Conservation (phyloP, 1,284 basidiomycete genomes). For the Vanrija pseudolonga region DNA sequence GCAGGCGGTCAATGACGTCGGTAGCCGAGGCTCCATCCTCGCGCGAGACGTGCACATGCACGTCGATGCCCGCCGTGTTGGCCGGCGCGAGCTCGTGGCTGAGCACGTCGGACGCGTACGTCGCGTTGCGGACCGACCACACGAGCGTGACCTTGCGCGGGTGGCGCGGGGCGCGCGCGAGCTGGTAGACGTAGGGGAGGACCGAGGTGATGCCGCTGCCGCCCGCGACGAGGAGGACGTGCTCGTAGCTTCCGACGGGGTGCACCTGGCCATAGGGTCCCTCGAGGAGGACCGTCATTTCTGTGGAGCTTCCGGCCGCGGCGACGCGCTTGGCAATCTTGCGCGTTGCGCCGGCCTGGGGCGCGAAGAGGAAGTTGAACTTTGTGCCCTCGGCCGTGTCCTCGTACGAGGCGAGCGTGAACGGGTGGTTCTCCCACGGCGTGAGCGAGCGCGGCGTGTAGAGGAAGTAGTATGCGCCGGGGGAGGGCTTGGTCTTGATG, state of each 20-base stretch:
- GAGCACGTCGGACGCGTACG: slow-evolving; percentile 25
- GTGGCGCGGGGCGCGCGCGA: background rate
- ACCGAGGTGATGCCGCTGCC: slow-evolving; percentile 30
- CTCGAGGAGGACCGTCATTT: slow-evolving; percentile 21
- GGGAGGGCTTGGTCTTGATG: slow-evolving; percentile 10
- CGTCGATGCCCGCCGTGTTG: background rate
- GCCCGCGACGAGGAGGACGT: slow-evolving; percentile 25
- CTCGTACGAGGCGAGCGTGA: slow-evolving; percentile 25
- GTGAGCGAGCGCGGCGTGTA: slow-evolving; percentile 20
- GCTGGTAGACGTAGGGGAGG: slow-evolving; percentile 23
- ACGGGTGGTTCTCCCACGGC: slow-evolving; percentile 33
- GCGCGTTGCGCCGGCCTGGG: slow-evolving; percentile 20
- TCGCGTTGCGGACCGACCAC: slow-evolving; percentile 22
- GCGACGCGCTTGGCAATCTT: slow-evolving; percentile 1
- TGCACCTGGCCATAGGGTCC: slow-evolving; percentile 32
- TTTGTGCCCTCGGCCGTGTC: background rate
- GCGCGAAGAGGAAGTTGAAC: slow-evolving; percentile 25
- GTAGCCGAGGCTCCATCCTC: background rate
- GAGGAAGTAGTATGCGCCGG: slow-evolving; percentile 30
- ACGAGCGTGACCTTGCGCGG: slow-evolving; percentile 16
- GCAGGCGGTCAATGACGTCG: background rate
- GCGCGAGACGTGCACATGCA: slow-evolving; percentile 11
- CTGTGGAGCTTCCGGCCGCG: background rate
- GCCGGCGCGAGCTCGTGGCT: slow-evolving; percentile 15
- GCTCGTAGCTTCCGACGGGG: slow-evolving; percentile 14